A percentile compares a stretch with the other conserved stretches of the same genome.
phyloP scores from a whole-genome alignment of 2,329 filamentous ascomycete genomes.

The Aspergillus sp. region DNA sequence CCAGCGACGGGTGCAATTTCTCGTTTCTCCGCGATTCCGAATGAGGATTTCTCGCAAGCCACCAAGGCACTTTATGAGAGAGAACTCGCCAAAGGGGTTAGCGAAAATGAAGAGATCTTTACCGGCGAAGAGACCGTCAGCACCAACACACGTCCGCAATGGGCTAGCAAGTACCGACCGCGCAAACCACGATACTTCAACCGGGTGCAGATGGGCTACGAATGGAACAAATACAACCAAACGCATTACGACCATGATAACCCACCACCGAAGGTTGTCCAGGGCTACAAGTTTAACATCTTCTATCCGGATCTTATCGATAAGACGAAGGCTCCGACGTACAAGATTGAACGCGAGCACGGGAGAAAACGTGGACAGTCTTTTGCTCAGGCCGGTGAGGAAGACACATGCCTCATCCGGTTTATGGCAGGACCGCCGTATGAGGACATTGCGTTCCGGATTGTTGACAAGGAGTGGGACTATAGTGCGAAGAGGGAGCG shows the following conservation, averaged over 20 bases:
- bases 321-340: conserved; percentile 88
- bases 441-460: conserved; percentile 92
- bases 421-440: conserved; percentile 95
- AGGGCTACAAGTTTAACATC: conserved; percentile 99
- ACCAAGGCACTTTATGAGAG: conserved; percentile 87
- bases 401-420: conserved; percentile 92
- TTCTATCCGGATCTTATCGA: conserved; percentile 98
- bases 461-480: conserved; percentile 98
- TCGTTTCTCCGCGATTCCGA: conserved; percentile 61
- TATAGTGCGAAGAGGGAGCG: conserved; percentile 92
- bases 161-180: conserved; percentile 78
- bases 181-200: conserved; percentile 97
- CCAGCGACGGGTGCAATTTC: conserved; percentile 52
- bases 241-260: conserved; percentile 99
- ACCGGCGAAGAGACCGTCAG: conserved; percentile 76
- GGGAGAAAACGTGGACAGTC: conserved; percentile 85
- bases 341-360: conserved; percentile 89
- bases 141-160: conserved; percentile 59
- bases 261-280: conserved; percentile 93
- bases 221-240: conserved; percentile 99
- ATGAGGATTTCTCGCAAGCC: conserved; percentile 77
- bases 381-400: conserved; percentile 86
- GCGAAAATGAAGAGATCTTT: conserved; percentile 94
- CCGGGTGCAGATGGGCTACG: conserved; percentile 96
- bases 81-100: conserved; percentile 82